These are phyloP conservation scores for Jamesozyma hellenica DNA, from an alignment of 805 yeast genomes.

Conservation along the genomic window DNA sequence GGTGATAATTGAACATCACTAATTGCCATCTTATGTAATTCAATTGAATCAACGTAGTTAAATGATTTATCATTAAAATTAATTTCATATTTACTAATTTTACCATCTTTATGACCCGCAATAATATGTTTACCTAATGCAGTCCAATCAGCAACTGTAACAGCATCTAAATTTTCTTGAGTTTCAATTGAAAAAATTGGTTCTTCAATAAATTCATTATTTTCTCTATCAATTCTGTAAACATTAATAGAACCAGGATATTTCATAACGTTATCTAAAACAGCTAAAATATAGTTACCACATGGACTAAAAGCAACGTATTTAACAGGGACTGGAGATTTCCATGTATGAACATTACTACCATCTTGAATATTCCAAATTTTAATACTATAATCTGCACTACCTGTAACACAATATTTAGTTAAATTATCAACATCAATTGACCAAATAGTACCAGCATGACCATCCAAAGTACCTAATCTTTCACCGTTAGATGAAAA, in stretches of 20 bases:
- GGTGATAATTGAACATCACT: conserved; percentile 86
- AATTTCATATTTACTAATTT: conserved; percentile 56
- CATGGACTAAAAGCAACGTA: conserved; percentile 79
- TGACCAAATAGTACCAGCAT: conserved; percentile 91
- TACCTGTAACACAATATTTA: conserved; percentile 71
- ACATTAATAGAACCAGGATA: conserved; percentile 65
- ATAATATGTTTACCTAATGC: conserved; percentile 63
- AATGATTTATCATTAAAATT: conserved; percentile 39
- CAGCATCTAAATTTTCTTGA: conserved; percentile 49
- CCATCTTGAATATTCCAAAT: conserved; percentile 82
- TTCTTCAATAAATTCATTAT: conserved; percentile 34
- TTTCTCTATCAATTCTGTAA: conserved; percentile 43
- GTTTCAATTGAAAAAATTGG: conserved; percentile 55
- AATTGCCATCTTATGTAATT: conserved; percentile 66
- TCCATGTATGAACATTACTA: conserved; percentile 60
- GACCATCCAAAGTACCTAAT: conserved; percentile 83
- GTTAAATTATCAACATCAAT: conserved; percentile 72
- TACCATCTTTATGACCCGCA: conserved; percentile 85
- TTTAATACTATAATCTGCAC: conserved; percentile 79
- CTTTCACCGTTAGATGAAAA: conserved; percentile 93
- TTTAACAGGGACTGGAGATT: conserved; percentile 76
- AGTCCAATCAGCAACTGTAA: conserved; percentile 81
- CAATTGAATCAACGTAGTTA: conserved; percentile 42
- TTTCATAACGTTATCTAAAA: conserved; percentile 91
- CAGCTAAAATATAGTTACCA: conserved; percentile 55